Percentiles rank a stretch among this genome's conserved stretches.
These are phyloP conservation scores for Ustilago nuda DNA, from an alignment of 1,284 basidiomycete genomes.

Conservation along the genomic window DNA sequence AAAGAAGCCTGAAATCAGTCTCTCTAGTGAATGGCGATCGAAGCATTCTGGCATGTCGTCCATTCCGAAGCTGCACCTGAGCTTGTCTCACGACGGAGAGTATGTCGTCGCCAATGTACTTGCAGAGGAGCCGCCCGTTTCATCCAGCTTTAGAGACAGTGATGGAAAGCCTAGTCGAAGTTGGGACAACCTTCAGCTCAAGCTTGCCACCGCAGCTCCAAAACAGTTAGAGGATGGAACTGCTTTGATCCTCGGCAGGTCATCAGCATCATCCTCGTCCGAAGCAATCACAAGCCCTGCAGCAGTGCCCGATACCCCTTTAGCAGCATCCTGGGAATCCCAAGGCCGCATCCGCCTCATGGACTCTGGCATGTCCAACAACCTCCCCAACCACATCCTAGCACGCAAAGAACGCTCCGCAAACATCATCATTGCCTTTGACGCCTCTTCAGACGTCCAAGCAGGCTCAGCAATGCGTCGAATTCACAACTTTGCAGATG, in stretches of 20 bases:
- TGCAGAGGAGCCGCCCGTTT: conserved; percentile 63
- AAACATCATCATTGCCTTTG: conserved; percentile 65
- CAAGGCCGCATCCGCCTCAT: conserved; percentile 59
- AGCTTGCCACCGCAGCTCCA: neutral
- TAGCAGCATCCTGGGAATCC: conserved; percentile 42
- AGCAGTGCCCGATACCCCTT: neutral
- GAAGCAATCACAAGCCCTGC: neutral
- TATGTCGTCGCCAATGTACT: conserved; percentile 82
- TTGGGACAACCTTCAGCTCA: conserved; percentile 16
- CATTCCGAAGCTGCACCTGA: conserved; percentile 73
- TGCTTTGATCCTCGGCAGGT: conserved; percentile 3
- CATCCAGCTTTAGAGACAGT: neutral
- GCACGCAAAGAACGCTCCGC: conserved; percentile 50
- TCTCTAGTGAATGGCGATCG: conserved; percentile 43
- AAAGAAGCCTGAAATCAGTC: conserved; percentile 35
- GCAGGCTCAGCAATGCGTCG: conserved; percentile 58
- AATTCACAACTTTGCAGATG: conserved; percentile 61
- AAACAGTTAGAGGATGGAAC: conserved; percentile 9
- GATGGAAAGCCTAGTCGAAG: neutral
- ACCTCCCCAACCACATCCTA: conserved; percentile 66
- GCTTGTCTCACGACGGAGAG: conserved; percentile 85
- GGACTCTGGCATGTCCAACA: conserved; percentile 67
- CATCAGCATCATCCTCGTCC: neutral
- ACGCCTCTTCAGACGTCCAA: conserved; percentile 67
- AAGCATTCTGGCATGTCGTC: conserved; percentile 46